These are phyloP conservation scores for Aspergillus heteromorphus DNA, from an alignment of 495 filamentous ascomycete genomes.

Conservation along the genomic window DNA sequence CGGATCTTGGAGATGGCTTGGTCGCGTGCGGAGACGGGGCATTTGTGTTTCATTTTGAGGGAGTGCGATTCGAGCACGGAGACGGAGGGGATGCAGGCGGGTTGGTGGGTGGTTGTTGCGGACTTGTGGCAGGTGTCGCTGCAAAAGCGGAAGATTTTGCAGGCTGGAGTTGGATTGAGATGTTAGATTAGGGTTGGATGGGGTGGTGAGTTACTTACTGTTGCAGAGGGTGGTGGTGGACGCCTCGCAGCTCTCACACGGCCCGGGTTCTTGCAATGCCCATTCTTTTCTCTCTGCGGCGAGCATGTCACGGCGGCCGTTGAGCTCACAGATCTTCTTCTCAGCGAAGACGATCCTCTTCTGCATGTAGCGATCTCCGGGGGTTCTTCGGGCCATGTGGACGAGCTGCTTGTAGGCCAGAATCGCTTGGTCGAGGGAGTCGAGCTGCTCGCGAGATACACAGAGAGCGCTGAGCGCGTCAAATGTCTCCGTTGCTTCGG, in stretches of 20 bases:
- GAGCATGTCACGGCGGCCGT: constrained; percentile 22
- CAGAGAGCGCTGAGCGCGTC: constrained; percentile 27
- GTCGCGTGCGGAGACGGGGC: constrained; percentile 18
- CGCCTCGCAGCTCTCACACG: constrained; percentile 17
- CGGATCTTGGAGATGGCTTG: constrained; percentile 24
- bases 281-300: constrained; percentile 23
- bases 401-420: constrained; percentile 26
- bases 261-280: constrained; percentile 17
- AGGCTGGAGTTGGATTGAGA: constrained; percentile 12
- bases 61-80: constrained; percentile 29
- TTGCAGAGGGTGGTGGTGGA: constrained; percentile 23
- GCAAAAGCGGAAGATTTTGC: constrained; percentile 29
- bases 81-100: constrained; percentile 25
- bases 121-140: constrained; percentile 22
- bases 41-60: constrained; percentile 23
- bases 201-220: constrained; percentile 15
- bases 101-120: constrained; percentile 8
- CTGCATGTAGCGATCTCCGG: constrained; percentile 18
- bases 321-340: constrained; percentile 22
- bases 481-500: constrained; percentile 23
- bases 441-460: constrained; percentile 25
- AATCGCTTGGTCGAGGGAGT: constrained; percentile 24
- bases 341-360: constrained; percentile 24
- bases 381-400: constrained; percentile 20
- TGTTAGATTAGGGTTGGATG: not conserved